Base-by-base conservation (phyloP, 768 basidiomycete species). In the Melanogaster broomeanus region DNA sequence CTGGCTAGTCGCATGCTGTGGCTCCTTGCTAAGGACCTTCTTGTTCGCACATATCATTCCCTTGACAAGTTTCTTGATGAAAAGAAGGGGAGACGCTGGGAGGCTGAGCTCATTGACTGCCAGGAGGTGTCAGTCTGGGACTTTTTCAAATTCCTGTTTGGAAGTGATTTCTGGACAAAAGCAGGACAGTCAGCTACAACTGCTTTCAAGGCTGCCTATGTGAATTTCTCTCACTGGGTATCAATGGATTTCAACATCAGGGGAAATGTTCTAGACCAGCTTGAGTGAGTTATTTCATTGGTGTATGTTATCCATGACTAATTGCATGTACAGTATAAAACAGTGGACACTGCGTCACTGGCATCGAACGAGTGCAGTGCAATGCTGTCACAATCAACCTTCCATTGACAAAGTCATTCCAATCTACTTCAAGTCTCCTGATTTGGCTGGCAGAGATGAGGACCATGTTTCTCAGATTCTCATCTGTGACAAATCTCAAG, bases 151-250 rank as follows among this genome's bases (percentile, higher is more conserved):
- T 55, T 49, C 22, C 24, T 58, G 0, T 58, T 52, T 15, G 55
- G 58, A 0, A 2, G 40, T 2, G 1, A 5, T 1, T 33, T 55
- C 31, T 55, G 47, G 53, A 3, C 11, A 11, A 3, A 16, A 3
- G 25, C 13, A 6, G n/a, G 12, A 5, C 30, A 13, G 2, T 12
- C 3, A 15, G 53, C 49, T 5, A 19, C 25, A n/a, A 11, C 5
- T 5, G 15, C 13, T 13, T 57, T 50, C 31, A 1, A 38, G 44
- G 9, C 54, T 37, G 52, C 56, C 0, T 41, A 45, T 18, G 10
- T 57, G 2, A 56, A 56, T 28, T 56, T 56, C 18, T 56, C 52
- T 4, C 52, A 57, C 11, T 55, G 57, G 57, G 15, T 52, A 2
- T 22, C 46, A 0, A 58, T 58, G 57, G 31, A 43, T 2, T 0